These are phyloP conservation scores for Monilinia aucupariae DNA, from an alignment of 2,329 filamentous ascomycete genomes.

Conservation along the genomic window DNA sequence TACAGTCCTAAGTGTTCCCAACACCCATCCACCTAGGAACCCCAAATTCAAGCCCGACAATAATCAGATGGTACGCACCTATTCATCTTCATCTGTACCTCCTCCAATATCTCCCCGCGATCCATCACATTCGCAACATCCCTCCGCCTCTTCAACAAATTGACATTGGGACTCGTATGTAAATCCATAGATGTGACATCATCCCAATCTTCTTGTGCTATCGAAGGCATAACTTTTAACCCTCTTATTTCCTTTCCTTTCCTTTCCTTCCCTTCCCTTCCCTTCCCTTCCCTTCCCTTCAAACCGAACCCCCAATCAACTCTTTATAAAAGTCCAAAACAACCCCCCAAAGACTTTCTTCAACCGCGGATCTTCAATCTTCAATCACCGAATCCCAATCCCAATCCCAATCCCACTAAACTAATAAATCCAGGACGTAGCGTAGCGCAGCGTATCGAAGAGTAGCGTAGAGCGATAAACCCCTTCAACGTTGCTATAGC, in stretches of 20 bases:
- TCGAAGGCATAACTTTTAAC: constrained; percentile 26
- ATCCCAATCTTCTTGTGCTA: constrained; percentile 23
- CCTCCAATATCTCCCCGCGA: background rate
- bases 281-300: background rate
- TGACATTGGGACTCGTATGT: constrained; percentile 3
- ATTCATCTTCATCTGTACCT: constrained; percentile 18
- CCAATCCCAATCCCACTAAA: too few species aligned
- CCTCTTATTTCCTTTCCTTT: background rate
- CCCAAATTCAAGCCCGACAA: background rate
- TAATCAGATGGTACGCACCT: constrained; percentile 7
- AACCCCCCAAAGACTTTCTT: too few species aligned
- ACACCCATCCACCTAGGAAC: too few species aligned
- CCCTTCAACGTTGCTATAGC: too few species aligned
- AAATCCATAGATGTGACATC: constrained; percentile 13
- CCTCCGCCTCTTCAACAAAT: constrained; percentile 24
- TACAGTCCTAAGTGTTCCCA: too few species aligned
- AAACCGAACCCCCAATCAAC: background rate
- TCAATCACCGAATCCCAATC: too few species aligned
- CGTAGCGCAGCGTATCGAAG: too few species aligned
- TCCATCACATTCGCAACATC: constrained; percentile 20
- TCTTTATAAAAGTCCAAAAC: background rate
- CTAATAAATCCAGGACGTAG: too few species aligned
- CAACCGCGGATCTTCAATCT: too few species aligned
- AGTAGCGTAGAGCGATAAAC: too few species aligned
- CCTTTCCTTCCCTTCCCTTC: background rate